A percentile compares a stretch with the other conserved stretches of the same genome.
Conservation (phyloP, 225 moss, liverwort and hornwort species). For the Pseudisothecium myosuroides region DNA sequence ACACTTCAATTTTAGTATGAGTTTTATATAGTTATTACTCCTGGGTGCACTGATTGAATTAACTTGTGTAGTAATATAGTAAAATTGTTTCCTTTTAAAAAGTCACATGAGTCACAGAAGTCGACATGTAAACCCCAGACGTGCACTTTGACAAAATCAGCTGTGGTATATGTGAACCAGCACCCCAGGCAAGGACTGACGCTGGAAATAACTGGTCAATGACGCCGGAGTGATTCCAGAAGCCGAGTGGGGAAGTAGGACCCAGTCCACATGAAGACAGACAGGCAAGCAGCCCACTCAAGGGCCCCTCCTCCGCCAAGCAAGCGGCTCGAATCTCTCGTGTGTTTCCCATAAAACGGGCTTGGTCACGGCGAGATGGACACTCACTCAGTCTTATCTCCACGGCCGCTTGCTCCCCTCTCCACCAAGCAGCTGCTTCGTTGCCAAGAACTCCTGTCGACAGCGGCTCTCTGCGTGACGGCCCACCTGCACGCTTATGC, state of each 20-base stretch:
- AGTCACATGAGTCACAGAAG: background rate
- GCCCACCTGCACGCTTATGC: no score
- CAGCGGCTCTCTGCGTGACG: background rate
- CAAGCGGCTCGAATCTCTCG: background rate
- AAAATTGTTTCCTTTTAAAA: background rate
- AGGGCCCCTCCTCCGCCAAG: background rate
- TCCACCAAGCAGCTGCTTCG: background rate
- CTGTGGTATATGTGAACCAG: background rate
- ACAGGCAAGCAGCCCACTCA: background rate
- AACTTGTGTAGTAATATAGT: background rate
- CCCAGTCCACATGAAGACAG: background rate
- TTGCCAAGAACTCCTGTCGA: background rate
- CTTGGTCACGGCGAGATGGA: background rate
- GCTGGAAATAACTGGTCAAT: background rate
- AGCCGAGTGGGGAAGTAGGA: background rate
- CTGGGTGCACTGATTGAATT: background rate
- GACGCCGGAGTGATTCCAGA: background rate
- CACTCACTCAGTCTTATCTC: background rate
- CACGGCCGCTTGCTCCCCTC: background rate
- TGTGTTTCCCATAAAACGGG: background rate
- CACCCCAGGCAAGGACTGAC: background rate
- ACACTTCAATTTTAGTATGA: background rate
- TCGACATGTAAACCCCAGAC: background rate
- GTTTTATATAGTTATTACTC: background rate
- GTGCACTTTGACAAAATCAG: background rate